These are phyloP conservation scores for Chlorencoelia australis DNA, from an alignment of 2,329 filamentous ascomycete genomes.

Conservation along the genomic window DNA sequence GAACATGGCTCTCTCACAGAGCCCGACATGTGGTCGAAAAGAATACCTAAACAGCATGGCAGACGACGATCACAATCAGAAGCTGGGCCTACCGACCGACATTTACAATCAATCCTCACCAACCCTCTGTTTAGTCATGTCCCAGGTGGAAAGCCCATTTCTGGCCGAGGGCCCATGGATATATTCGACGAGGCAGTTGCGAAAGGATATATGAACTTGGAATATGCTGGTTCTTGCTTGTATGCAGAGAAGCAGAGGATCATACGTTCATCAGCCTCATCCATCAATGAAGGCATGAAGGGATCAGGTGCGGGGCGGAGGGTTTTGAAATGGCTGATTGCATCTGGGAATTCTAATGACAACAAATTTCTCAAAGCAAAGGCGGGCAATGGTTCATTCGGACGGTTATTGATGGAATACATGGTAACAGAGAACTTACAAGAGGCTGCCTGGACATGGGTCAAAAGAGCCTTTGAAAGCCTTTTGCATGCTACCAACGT, in stretches of 20 bases:
- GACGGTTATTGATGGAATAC: slow-evolving; percentile 20
- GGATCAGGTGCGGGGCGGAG: slow-evolving; percentile 23
- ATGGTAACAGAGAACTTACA: slow-evolving; percentile 24
- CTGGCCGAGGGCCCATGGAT: slow-evolving; percentile 20
- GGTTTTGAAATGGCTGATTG: slow-evolving; percentile 25
- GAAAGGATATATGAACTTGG: slow-evolving; percentile 23
- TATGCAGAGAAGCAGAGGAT: slow-evolving; percentile 15
- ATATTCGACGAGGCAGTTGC: slow-evolving; percentile 24
- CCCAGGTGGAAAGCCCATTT: neutral
- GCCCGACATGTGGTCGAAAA: slow-evolving; percentile 20
- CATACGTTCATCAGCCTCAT: slow-evolving; percentile 10
- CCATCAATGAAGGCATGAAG: slow-evolving; percentile 18
- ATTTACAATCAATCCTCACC: slow-evolving; percentile 39
- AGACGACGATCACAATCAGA: slow-evolving; percentile 14
- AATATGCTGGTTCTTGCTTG: slow-evolving; percentile 20
- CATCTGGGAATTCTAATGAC: slow-evolving; percentile 19
- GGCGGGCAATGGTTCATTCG: slow-evolving; percentile 15
- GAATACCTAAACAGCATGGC: slow-evolving; percentile 4
- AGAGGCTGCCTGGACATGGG: slow-evolving; percentile 22
- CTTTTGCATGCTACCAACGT: no score
- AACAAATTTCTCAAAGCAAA: slow-evolving; percentile 16
- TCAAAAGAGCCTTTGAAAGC: slow-evolving; percentile 14
- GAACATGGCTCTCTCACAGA: slow-evolving; percentile 32
- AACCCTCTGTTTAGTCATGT: slow-evolving; percentile 35
- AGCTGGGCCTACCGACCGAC: slow-evolving; percentile 30